Evolutionary conservation across 306 rosid genomes (phyloP), one percentile per base, ranked within the genome.

Genomic region (Cucurbita argyrosperma): DNA sequence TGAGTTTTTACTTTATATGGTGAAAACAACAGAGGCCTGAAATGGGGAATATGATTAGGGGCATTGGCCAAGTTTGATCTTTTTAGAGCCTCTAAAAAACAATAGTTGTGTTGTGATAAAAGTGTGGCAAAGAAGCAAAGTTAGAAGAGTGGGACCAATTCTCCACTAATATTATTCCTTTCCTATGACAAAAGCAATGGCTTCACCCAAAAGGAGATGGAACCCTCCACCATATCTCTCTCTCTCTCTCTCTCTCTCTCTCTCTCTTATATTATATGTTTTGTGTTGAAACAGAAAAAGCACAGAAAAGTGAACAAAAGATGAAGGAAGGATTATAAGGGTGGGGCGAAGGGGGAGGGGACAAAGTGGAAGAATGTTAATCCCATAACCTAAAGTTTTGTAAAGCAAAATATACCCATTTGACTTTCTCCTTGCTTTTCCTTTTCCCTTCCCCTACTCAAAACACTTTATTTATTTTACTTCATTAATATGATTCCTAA

Each of bases 301-400:
- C 66, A 74, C 56, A 74, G 70, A 68, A 58, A 15, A 47, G 43
- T 45, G 30, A 78, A 30, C 35, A 64, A 66, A 66, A 72, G 12
- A 26, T 37, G 37, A 70, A 71, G 79, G 55, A 40, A 46, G 39
- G 16, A 47, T 23, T 21, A 45, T 66, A 43, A 16, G 73, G 16
- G 21, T 55, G 82, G 90, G 96, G 96, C 88, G 98, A 30, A 3
- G 26, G 71, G 21, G 52, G 71, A 82, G 92, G 96, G 89, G 98
- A 90, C 98, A 93, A 89, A 93, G 98, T 89, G 98, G 98, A 93
- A 76, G 96, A 78, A 93, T 89, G 97, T 86, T 90, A 87, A 89
- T 93, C 86, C 84, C 88, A 89, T 93, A 89, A 85, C 74, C 88
- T 82, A 92, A 88, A 87, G 96, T 87, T 84, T 74, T 80, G 46